phyloP scores from a whole-genome alignment of 2,329 filamentous ascomycete species.

The Fusarium nisikadoi region DNA sequence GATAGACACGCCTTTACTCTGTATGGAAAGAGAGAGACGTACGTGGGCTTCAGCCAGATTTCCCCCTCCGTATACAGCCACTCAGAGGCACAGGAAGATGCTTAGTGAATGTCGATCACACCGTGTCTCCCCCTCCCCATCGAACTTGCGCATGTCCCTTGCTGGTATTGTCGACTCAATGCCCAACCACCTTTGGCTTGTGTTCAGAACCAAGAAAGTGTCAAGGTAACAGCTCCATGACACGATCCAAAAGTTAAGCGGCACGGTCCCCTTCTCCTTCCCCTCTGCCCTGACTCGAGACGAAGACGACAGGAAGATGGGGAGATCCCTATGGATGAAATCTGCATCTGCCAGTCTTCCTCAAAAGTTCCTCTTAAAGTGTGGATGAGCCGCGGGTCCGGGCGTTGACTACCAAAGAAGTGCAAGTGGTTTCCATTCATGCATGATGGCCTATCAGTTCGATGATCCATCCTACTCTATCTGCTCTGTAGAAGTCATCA shows the following conservation, averaged over 20 bases:
- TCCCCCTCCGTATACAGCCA: constrained; percentile 9
- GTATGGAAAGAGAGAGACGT: constrained; percentile 26
- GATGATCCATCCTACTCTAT: neutral
- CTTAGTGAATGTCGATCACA: constrained; percentile 37
- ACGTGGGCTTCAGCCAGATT: constrained; percentile 12
- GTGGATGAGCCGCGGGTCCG: constrained; percentile 30
- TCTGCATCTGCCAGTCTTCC: constrained; percentile 32
- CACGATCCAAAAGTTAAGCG: constrained; percentile 1
- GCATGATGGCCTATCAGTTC: constrained; percentile 12
- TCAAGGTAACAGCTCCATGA: constrained; percentile 17
- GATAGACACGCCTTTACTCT: constrained; percentile 13
- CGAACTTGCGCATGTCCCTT: constrained; percentile 4
- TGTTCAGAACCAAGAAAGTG: neutral
- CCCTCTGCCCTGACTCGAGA: constrained; percentile 29
- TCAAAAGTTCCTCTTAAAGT: constrained; percentile 31
- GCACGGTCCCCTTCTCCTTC: constrained; percentile 17
- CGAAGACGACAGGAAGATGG: constrained; percentile 4
- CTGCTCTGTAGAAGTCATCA: constrained; percentile 5
- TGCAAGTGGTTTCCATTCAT: constrained; percentile 9
- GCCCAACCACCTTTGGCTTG: constrained; percentile 9
- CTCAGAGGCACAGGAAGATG: constrained; percentile 23
- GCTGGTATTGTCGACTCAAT: constrained; percentile 5
- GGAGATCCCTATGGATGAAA: constrained; percentile 21
- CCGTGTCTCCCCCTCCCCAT: constrained; percentile 18
- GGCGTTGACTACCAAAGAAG: constrained; percentile 28